phyloP scores from a whole-genome alignment of 2,329 filamentous ascomycete species.

The Epichloe hybrida region DNA sequence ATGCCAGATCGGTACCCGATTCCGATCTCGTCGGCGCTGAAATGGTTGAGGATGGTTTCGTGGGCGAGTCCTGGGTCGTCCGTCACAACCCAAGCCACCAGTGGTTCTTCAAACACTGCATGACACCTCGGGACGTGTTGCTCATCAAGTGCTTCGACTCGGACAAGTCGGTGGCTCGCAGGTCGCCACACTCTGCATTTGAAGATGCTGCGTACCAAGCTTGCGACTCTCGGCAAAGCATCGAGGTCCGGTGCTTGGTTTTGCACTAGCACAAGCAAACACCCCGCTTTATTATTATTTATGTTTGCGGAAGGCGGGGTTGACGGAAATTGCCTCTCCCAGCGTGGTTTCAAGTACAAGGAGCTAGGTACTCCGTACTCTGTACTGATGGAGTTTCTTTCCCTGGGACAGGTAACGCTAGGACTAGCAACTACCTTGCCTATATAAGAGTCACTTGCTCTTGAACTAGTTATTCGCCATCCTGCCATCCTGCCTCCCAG shows the following conservation, averaged over 20 bases:
- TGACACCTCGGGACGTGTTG: slow-evolving; percentile 39
- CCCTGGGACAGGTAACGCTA: too few relatives aligned
- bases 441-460: too few relatives aligned
- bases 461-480: too few relatives aligned
- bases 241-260: slow-evolving; percentile 50
- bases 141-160: slow-evolving; percentile 53
- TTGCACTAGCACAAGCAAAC: slow-evolving; percentile 33
- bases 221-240: slow-evolving; percentile 45
- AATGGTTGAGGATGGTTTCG: slow-evolving; percentile 35
- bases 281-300: too few relatives aligned
- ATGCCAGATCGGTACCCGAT: slow-evolving; percentile 35
- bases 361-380: too few relatives aligned
- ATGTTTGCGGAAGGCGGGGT: neutral
- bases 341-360: too few relatives aligned
- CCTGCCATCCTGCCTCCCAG: too few relatives aligned
- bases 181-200: slow-evolving; percentile 42
- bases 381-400: too few relatives aligned
- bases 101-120: slow-evolving; percentile 40
- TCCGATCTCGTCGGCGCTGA: slow-evolving; percentile 34
- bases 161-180: slow-evolving; percentile 36
- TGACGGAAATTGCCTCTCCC: neutral
- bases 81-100: slow-evolving; percentile 27
- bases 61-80: slow-evolving; percentile 35
- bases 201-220: slow-evolving; percentile 35
- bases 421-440: too few relatives aligned